phyloP scores from a whole-genome alignment of 805 yeast genomes.

The Wickerhamiella shivajii region DNA sequence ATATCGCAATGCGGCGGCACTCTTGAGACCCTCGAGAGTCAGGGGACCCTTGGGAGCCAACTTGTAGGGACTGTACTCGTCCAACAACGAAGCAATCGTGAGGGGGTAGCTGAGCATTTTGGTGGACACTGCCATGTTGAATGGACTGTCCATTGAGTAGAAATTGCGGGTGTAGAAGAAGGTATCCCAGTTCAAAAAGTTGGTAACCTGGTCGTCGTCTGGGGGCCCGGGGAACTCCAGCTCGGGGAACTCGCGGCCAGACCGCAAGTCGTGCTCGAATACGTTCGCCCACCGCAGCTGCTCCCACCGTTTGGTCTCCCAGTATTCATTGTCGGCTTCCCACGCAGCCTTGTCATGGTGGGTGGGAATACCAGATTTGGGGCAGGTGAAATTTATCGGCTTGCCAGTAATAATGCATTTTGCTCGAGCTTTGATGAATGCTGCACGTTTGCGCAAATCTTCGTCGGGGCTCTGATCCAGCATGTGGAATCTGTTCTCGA shows the following conservation, averaged over 20 bases:
- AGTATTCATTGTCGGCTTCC: constrained; percentile 67
- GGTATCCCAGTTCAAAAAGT: constrained; percentile 80
- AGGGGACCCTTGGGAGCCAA: constrained; percentile 75
- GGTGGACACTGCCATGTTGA: constrained; percentile 87
- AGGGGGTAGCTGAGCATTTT: constrained; percentile 88
- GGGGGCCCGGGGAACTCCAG: constrained; percentile 81
- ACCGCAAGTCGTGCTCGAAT: constrained; percentile 87
- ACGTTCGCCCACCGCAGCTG: constrained; percentile 73
- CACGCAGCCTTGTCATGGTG: constrained; percentile 85
- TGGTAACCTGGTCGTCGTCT: constrained; percentile 56
- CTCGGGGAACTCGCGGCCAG: constrained; percentile 90
- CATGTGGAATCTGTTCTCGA: constrained; percentile 58
- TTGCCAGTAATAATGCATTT: constrained; percentile 79
- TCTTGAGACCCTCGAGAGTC: constrained; percentile 83
- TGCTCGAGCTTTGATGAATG: constrained; percentile 73
- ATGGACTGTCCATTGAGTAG: constrained; percentile 93
- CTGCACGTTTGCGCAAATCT: constrained; percentile 82
- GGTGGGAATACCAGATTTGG: constrained; percentile 90
- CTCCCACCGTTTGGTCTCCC: constrained; percentile 49
- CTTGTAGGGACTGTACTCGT: constrained; percentile 73
- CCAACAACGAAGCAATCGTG: constrained; percentile 71
- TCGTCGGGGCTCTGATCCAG: constrained; percentile 91
- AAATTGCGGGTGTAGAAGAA: constrained; percentile 85
- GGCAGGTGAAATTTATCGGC: constrained; percentile 76
- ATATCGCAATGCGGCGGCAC: constrained; percentile 83